These are phyloP conservation scores for Elymus sibiricus DNA, from an alignment of 176 grass and related monocot genomes.

Conservation along the genomic window DNA sequence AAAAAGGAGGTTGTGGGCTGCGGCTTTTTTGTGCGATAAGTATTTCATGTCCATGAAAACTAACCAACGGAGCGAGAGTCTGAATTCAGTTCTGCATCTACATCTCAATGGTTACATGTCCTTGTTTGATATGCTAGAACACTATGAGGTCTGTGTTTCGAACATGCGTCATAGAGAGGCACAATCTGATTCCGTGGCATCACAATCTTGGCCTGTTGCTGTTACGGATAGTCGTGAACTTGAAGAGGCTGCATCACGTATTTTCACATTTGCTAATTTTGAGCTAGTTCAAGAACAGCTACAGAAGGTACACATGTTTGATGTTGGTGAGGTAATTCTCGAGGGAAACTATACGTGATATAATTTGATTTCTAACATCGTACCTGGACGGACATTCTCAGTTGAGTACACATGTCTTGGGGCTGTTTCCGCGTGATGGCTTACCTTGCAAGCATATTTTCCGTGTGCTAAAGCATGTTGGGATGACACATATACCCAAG, in stretches of 20 bases:
- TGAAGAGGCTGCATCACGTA: background rate
- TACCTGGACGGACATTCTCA: background rate
- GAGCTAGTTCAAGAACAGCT: background rate
- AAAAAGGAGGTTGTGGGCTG: background rate
- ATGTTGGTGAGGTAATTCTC: background rate
- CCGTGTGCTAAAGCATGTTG: background rate
- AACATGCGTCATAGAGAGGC: background rate
- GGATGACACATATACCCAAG: background rate
- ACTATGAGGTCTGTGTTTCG: background rate
- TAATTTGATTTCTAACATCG: background rate
- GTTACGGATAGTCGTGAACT: background rate
- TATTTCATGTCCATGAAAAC: background rate
- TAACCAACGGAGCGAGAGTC: background rate
- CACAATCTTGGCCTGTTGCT: background rate
- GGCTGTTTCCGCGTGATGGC: background rate
- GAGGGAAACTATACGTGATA: background rate
- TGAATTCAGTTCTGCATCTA: background rate
- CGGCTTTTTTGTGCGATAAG: background rate
- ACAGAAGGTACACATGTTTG: background rate
- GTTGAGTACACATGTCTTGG: background rate
- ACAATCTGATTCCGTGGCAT: background rate
- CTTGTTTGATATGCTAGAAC: background rate
- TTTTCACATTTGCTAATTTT: background rate
- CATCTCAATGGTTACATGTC: background rate
- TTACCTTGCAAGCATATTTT: background rate